phyloP scores from a whole-genome alignment of 2,329 filamentous ascomycete genomes.

The Clonostachys chloroleuca region DNA sequence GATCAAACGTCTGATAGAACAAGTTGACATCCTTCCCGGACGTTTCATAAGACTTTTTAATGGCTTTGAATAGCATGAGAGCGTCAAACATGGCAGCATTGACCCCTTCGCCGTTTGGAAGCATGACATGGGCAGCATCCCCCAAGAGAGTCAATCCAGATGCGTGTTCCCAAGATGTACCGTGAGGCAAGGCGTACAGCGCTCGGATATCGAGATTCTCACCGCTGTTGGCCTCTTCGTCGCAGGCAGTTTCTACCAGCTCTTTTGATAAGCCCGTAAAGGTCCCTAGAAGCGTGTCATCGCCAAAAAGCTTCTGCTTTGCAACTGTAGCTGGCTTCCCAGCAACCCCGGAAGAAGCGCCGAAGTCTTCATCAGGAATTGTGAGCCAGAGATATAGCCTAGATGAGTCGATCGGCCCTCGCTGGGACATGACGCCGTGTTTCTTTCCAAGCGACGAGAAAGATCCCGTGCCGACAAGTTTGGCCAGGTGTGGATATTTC shows the following conservation, averaged over 20 bases:
- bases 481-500: conserved; percentile 27
- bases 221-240: conserved; percentile 12
- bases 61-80: conserved; percentile 28
- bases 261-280: conserved; percentile 18
- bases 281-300: conserved; percentile 9
- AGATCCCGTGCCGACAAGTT: conserved; percentile 30
- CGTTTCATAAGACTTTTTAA: too few relatives aligned
- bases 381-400: conserved; percentile 20
- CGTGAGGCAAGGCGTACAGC: conserved; percentile 34
- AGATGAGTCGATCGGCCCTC: conserved; percentile 17
- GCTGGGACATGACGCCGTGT: conserved; percentile 26
- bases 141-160: conserved; percentile 44
- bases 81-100: conserved; percentile 48
- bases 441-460: conserved; percentile 25
- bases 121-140: conserved; percentile 49
- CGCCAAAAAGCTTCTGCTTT: conserved; percentile 5
- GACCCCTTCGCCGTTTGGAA: conserved; percentile 47
- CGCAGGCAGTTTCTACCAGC: conserved; percentile 16
- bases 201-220: conserved; percentile 12
- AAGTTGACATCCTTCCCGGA: too few relatives aligned
- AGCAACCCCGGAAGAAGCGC: conserved; percentile 5
- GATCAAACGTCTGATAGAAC: too few relatives aligned
- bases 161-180: conserved; percentile 30
- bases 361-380: conserved; percentile 13
- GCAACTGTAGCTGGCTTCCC: conserved; percentile 9